These are phyloP conservation scores for Bjerkandera adusta DNA, from an alignment of 1,284 basidiomycete species.

Conservation along the genomic window DNA sequence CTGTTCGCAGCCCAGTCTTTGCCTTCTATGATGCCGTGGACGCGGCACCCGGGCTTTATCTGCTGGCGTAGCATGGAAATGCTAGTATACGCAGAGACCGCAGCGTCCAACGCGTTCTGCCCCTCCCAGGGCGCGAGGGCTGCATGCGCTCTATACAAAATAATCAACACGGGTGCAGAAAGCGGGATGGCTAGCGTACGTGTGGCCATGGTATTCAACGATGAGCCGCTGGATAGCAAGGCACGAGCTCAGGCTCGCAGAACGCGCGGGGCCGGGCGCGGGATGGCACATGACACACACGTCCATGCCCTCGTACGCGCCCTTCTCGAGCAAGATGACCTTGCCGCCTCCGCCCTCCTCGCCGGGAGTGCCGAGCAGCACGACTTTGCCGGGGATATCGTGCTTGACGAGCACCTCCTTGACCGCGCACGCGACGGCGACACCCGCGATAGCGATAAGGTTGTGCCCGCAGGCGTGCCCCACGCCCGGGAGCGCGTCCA, in stretches of 20 bases:
- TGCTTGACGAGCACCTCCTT: constrained; percentile 56
- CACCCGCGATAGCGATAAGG: constrained; percentile 79
- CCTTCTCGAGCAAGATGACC: constrained; percentile 67
- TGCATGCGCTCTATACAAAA: constrained; percentile 63
- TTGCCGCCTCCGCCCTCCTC: constrained; percentile 83
- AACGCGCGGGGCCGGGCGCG: constrained; percentile 47
- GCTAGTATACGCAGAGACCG: constrained; percentile 75
- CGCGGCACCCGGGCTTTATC: constrained; percentile 51
- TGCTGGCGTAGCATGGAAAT: constrained; percentile 74
- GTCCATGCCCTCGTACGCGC: constrained; percentile 76
- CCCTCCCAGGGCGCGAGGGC: constrained; percentile 82
- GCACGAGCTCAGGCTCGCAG: constrained; percentile 50
- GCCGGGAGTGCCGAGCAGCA: constrained; percentile 86
- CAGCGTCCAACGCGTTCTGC: constrained; percentile 83
- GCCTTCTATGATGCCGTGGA: constrained; percentile 71
- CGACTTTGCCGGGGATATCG: constrained; percentile 66
- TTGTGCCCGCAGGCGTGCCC: constrained; percentile 87
- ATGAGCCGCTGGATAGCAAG: constrained; percentile 57
- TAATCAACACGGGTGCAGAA: constrained; percentile 16
- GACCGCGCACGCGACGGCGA: constrained; percentile 72
- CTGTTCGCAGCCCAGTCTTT: constrained; percentile 66
- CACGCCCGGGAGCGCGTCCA: constrained; percentile 63
- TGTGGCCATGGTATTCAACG: constrained; percentile 65
- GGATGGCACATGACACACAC: constrained; percentile 81
- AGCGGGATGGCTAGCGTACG: constrained; percentile 35